Evolutionary conservation across 176 grass and related monocot genomes (phyloP).

Genomic region (Lolium rigidum): DNA sequence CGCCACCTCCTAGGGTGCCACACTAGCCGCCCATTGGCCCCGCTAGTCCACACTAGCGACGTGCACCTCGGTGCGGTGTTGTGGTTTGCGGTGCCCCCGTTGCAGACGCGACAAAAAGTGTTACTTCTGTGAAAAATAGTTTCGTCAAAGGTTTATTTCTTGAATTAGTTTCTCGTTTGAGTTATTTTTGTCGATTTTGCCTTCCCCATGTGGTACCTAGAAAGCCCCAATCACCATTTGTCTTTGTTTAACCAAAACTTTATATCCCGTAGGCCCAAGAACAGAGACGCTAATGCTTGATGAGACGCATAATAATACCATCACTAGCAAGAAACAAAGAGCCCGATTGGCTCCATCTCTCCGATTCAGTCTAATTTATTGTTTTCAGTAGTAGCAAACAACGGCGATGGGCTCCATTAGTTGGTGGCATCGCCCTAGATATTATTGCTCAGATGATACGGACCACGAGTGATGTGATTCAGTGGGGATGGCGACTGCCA

Average conservation of each 20-base stretch:
- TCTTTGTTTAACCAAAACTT: conserved; percentile 34
- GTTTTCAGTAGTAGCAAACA: conserved; percentile 32
- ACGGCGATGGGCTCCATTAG: conserved; percentile 40
- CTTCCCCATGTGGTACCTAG: neutral
- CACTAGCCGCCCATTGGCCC: too few relatives aligned
- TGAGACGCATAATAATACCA: neutral
- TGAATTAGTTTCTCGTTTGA: too few relatives aligned
- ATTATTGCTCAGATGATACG: conserved; percentile 7
- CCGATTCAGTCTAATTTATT: neutral
- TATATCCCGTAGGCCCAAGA: neutral
- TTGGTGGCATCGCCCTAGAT: neutral
- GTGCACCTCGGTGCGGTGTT: too few relatives aligned
- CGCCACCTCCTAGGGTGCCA: too few relatives aligned
- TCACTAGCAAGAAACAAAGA: conserved; percentile 10
- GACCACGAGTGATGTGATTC: conserved; percentile 32
- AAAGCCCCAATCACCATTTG: neutral
- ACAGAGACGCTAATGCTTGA: neutral
- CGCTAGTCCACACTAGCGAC: too few relatives aligned
- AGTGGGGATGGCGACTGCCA: conserved; percentile 30
- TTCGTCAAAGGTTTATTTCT: too few relatives aligned
- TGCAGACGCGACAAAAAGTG: too few relatives aligned
- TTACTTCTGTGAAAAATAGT: too few relatives aligned
- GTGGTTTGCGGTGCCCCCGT: too few relatives aligned
- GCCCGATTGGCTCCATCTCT: neutral
- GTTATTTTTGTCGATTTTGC: neutral